Evolutionary conservation across 352 stramenopile genomes (phyloP).

Genomic region (Phytophthora crassamura): DNA sequence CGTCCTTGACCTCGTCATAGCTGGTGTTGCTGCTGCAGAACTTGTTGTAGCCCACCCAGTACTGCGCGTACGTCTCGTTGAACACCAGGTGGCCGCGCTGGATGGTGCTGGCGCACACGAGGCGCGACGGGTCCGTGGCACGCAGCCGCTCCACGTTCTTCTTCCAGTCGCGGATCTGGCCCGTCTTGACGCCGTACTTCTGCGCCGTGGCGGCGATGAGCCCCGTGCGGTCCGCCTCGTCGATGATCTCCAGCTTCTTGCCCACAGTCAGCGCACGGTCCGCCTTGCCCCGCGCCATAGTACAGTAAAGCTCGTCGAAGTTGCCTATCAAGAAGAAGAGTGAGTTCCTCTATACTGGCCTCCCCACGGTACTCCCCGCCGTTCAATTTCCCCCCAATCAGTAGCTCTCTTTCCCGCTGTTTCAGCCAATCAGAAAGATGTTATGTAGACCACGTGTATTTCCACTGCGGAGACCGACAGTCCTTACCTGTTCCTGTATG

Average conservation of each 20-base stretch:
- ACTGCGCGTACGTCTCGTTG: constrained; percentile 90
- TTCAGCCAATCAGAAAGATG: constrained; percentile 13
- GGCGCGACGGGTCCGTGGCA: constrained; percentile 78
- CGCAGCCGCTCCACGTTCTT: constrained; percentile 83
- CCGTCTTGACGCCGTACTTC: constrained; percentile 88
- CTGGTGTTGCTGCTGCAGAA: constrained; percentile 80
- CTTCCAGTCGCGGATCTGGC: constrained; percentile 90
- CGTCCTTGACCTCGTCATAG: constrained; percentile 75
- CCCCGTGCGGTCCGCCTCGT: constrained; percentile 83
- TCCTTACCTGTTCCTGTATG: constrained; percentile 19
- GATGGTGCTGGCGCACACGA: constrained; percentile 85
- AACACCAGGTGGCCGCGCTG: constrained; percentile 87
- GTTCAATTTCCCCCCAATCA: too few relatives aligned
- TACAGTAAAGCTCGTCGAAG: neutral
- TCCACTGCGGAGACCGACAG: neutral
- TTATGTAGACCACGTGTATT: constrained; percentile 6
- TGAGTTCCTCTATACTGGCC: constrained; percentile 56
- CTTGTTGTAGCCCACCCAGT: constrained; percentile 92
- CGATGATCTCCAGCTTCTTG: constrained; percentile 92
- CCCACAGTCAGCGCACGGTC: constrained; percentile 81
- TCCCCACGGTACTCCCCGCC: constrained; percentile 34
- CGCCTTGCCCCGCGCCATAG: constrained; percentile 86
- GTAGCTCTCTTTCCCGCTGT: constrained; percentile 2
- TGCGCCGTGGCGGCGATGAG: constrained; percentile 80
- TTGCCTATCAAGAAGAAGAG: constrained; percentile 27